phyloP scores from a whole-genome alignment of 306 rosid genomes.

The Casuarina cunninghamiana region DNA sequence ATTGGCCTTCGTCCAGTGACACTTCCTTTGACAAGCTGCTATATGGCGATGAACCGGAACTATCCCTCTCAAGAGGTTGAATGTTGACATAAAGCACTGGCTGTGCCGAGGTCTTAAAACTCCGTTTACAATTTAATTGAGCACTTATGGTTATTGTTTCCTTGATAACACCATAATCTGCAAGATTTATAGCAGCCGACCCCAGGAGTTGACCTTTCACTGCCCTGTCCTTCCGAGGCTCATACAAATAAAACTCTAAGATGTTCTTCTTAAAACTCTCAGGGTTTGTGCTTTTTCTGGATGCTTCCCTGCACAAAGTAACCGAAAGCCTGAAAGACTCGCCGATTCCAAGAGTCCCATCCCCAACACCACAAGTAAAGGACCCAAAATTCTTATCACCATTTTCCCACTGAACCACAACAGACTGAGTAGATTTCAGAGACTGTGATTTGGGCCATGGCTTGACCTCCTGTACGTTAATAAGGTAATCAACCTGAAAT shows the following conservation, averaged over 20 bases:
- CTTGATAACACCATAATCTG: slow-evolving; percentile 58
- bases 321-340: slow-evolving; percentile 63
- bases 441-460: slow-evolving; percentile 81
- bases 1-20: slow-evolving; percentile 47
- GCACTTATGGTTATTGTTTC: slow-evolving; percentile 42
- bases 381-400: slow-evolving; percentile 61
- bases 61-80: slow-evolving; percentile 54
- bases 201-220: slow-evolving; percentile 64
- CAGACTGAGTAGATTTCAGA: slow-evolving; percentile 48
- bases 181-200: slow-evolving; percentile 60
- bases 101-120: slow-evolving; percentile 48
- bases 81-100: slow-evolving; percentile 59
- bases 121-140: slow-evolving; percentile 61
- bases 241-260: slow-evolving; percentile 66
- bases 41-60: slow-evolving; percentile 59
- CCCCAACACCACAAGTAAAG: slow-evolving; percentile 30
- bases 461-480: slow-evolving; percentile 65
- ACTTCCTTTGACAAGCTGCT: slow-evolving; percentile 52
- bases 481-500: slow-evolving; percentile 51
- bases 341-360: slow-evolving; percentile 45
- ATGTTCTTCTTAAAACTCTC: slow-evolving; percentile 62
- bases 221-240: slow-evolving; percentile 49
- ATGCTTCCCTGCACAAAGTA: slow-evolving; percentile 44
- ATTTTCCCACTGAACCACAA: slow-evolving; percentile 71
- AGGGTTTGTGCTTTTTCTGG: slow-evolving; percentile 44